phyloP scores from a whole-genome alignment of 805 yeast species.

The Saccharomycopsis microspora region DNA sequence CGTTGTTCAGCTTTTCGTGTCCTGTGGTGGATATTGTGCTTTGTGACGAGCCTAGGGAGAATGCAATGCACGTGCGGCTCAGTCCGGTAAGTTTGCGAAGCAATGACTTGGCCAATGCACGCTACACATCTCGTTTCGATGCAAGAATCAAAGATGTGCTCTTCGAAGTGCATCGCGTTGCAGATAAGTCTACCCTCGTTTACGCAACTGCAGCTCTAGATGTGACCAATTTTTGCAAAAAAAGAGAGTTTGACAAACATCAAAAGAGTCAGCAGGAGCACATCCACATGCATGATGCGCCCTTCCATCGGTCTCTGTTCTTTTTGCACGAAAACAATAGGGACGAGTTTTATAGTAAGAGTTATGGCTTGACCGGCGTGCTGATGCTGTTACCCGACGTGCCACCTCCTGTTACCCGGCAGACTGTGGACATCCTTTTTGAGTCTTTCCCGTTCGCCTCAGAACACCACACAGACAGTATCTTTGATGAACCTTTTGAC shows the following conservation, averaged over 20 bases:
- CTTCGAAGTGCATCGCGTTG: constrained; percentile 22
- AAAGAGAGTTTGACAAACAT: constrained; percentile 33
- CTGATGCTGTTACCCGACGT: constrained; percentile 54
- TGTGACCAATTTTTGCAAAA: constrained; percentile 48
- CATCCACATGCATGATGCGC: constrained; percentile 62
- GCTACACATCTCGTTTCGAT: constrained; percentile 48
- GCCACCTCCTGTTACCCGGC: constrained; percentile 44
- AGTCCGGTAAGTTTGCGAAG: constrained; percentile 27
- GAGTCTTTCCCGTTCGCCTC: constrained; percentile 24
- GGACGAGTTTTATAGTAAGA: constrained; percentile 34
- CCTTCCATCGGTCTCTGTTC: constrained; percentile 73
- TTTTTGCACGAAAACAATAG: constrained; percentile 42
- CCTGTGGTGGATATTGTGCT: constrained; percentile 36
- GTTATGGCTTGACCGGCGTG: constrained; percentile 42
- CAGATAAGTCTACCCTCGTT: constrained; percentile 22
- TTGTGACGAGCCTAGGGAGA: constrained; percentile 22
- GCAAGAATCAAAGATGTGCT: constrained; percentile 37
- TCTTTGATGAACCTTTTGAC: constrained; percentile 1
- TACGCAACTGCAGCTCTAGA: constrained; percentile 46
- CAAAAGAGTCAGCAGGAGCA: constrained; percentile 51
- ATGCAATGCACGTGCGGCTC: constrained; percentile 20
- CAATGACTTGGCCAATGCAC: constrained; percentile 60
- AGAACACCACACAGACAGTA: constrained; percentile 2
- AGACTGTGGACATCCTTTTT: constrained; percentile 33
- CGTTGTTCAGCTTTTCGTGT: constrained; percentile 47